These are phyloP conservation scores for Rosa rugosa DNA, from an alignment of 306 rosid genomes.

Conservation along the genomic window DNA sequence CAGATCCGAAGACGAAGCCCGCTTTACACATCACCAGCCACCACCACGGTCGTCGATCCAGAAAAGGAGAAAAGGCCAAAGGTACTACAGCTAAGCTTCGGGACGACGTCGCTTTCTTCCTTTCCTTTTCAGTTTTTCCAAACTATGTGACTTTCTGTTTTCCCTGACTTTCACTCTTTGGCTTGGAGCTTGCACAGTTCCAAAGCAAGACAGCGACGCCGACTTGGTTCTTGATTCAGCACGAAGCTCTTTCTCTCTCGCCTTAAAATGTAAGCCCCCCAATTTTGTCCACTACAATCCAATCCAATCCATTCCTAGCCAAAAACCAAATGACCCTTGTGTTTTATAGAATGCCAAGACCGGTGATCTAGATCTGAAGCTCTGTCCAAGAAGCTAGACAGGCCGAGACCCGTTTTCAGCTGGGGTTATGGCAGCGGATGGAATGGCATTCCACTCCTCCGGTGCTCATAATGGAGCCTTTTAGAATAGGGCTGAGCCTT, in stretches of 20 bases:
- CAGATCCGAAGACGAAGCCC: constrained; percentile 50
- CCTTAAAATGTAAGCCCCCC: constrained; percentile 64
- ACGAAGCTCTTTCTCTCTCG: constrained; percentile 87
- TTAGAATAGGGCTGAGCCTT: constrained; percentile 54
- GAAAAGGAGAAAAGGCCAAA: constrained; percentile 63
- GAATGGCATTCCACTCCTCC: constrained; percentile 41
- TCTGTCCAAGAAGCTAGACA: constrained; percentile 52
- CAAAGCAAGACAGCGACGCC: constrained; percentile 58
- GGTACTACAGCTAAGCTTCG: constrained; percentile 35
- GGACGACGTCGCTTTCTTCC: constrained; percentile 16
- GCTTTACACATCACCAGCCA: constrained; percentile 29
- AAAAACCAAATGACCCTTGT: too few relatives aligned
- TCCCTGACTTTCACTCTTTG: constrained; percentile 18
- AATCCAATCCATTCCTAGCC: too few relatives aligned
- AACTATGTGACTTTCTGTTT: constrained; percentile 27
- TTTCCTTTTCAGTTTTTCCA: background rate
- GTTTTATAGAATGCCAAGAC: too few relatives aligned
- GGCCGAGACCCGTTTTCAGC: constrained; percentile 87
- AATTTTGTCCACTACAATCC: background rate
- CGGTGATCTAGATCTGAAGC: too few relatives aligned
- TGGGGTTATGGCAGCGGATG: constrained; percentile 58
- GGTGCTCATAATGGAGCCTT: constrained; percentile 49
- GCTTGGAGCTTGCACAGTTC: constrained; percentile 39
- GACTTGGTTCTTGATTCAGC: constrained; percentile 72
- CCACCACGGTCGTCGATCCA: constrained; percentile 41